phyloP scores from a whole-genome alignment of 2,329 filamentous ascomycete genomes.

The Penicillium sp. region DNA sequence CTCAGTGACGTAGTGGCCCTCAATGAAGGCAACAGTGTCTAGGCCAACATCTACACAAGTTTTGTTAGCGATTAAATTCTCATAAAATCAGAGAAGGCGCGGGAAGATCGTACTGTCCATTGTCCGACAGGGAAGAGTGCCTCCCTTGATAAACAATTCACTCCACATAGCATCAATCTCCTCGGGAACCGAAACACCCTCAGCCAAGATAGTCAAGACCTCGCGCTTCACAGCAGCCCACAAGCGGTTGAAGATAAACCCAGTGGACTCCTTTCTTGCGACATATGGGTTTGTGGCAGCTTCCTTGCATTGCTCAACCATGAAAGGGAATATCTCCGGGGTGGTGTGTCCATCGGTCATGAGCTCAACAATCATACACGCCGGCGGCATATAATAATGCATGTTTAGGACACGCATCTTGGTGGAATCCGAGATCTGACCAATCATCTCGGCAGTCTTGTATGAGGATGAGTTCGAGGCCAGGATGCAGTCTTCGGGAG shows the following conservation, averaged over 20 bases:
- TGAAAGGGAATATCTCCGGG: constrained; percentile 45
- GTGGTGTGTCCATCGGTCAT: constrained; percentile 53
- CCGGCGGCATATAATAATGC: constrained; percentile 54
- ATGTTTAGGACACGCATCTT: constrained; percentile 49
- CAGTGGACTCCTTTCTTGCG: constrained; percentile 50
- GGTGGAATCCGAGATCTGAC: constrained; percentile 38
- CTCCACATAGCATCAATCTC: constrained; percentile 52
- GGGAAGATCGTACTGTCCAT: constrained; percentile 43
- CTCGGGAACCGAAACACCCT: constrained; percentile 50
- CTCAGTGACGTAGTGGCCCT: constrained; percentile 53
- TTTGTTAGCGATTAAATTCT: background rate
- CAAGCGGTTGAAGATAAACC: constrained; percentile 56
- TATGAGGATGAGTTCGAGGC: constrained; percentile 54
- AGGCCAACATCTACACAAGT: constrained; percentile 43
- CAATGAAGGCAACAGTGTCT: constrained; percentile 55
- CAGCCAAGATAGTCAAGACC: constrained; percentile 48
- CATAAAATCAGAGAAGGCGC: background rate
- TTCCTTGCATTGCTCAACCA: constrained; percentile 42
- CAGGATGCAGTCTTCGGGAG: constrained; percentile 49
- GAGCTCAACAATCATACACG: constrained; percentile 49
- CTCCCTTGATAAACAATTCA: constrained; percentile 38
- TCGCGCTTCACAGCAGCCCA: constrained; percentile 60
- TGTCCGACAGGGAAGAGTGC: constrained; percentile 36
- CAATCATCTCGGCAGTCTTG: constrained; percentile 51
- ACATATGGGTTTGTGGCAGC: constrained; percentile 44